Base-by-base conservation (phyloP, 2,329 filamentous ascomycete species). In the Pseudogymnoascus sp. region DNA sequence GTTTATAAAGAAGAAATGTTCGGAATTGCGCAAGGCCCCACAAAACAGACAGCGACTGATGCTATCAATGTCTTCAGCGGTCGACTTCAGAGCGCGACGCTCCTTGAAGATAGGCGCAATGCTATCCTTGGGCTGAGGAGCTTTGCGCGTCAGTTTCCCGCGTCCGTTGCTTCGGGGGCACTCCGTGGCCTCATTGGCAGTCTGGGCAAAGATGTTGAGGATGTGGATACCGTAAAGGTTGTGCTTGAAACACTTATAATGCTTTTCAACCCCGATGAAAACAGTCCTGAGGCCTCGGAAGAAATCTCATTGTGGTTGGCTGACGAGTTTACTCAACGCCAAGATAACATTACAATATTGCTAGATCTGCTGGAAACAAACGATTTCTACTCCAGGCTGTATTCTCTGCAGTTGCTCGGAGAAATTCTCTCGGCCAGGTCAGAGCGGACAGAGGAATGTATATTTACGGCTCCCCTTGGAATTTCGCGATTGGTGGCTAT, bases 231-330 rank as follows among this genome's bases (percentile, higher is more conserved):
- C 4, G 88, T 96, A 72, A 96, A 97, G 76, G 85, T 96, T 62
- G 89, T 96, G 64, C 81, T 99, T 66, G 94, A 99, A 81, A 99
- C 95, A 47, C 78, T 99, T 69, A 79, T 97, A 72, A 93, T 95
- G 86, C 85, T 99, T 40, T 97, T 97, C 74, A 85, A 76, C 65
- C 84, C 85, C 40, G 86, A 86, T 67, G 79, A 82, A 68, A 78
- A 80, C 71, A 95, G 90, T 79, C 83, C 91, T 33, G 93, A 97
- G 81, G 91, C 93, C 60, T 96, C 93, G 11, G 93, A 97, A 66
- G 94, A 99, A 75, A 95, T 99, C 68, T 89, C 89, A 15, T 79
- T 97, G 29, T 99, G 94, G 92, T 81, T 99, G 63, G 94, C 94
- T 60, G 94, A 99, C 75, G 93, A 97, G 74, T 99, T 99, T 73